phyloP scores from a whole-genome alignment of 768 basidiomycete genomes.

The Dacryopinax spathularia region DNA sequence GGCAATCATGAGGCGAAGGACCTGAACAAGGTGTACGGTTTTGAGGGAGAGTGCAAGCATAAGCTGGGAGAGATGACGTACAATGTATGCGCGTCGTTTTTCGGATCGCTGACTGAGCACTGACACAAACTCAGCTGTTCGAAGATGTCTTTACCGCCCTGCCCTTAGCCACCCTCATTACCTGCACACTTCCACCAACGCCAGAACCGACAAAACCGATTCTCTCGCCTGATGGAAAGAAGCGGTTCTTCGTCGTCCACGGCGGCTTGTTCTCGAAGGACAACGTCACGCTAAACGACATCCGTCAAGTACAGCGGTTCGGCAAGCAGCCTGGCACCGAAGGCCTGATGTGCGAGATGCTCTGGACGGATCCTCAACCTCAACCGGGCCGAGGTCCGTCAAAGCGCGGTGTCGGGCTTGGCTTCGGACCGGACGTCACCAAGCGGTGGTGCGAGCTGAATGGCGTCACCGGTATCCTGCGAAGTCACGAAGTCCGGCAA shows the following conservation, averaged over 20 bases:
- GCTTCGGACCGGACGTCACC: constrained; percentile 92
- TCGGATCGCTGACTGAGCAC: neutral
- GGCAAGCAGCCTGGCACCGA: constrained; percentile 87
- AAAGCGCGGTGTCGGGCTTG: constrained; percentile 91
- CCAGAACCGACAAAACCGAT: constrained; percentile 39
- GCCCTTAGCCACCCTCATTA: constrained; percentile 76
- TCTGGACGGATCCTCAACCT: constrained; percentile 96
- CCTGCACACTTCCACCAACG: constrained; percentile 49
- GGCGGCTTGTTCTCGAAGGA: constrained; percentile 95
- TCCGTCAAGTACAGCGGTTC: constrained; percentile 73
- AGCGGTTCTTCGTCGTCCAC: constrained; percentile 89
- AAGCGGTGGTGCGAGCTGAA: constrained; percentile 78
- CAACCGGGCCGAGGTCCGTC: constrained; percentile 81
- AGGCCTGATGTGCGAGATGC: constrained; percentile 84
- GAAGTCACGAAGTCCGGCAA: constrained; percentile 94
- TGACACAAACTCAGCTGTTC: constrained; percentile 46
- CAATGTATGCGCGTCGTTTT: constrained; percentile 38
- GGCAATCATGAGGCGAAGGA: constrained; percentile 96
- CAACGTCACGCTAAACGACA: constrained; percentile 83
- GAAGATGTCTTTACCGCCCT: constrained; percentile 91
- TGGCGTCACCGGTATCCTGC: constrained; percentile 72
- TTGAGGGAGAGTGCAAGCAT: constrained; percentile 90
- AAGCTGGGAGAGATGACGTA: constrained; percentile 94
- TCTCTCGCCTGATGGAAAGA: constrained; percentile 64
- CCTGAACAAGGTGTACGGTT: constrained; percentile 86